Evolutionary conservation across 2,329 filamentous ascomycete species (phyloP), one percentile per base, ranked within the genome.

Genomic region (Clarireedia homoeocarpa): DNA sequence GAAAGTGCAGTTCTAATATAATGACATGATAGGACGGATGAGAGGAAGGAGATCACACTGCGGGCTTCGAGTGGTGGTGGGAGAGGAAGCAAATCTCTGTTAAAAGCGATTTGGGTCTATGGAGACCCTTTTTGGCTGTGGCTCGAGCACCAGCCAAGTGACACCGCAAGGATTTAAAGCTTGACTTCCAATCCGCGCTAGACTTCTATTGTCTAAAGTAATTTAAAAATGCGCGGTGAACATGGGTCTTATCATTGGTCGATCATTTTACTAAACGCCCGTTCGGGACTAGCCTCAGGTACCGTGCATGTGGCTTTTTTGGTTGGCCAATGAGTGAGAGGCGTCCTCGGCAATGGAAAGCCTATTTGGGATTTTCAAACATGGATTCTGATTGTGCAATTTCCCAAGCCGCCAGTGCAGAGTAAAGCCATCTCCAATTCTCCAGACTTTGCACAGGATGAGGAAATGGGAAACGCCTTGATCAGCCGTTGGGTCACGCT

Each of bases 271-370:
- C 17, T 50, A 39, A 51, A 48, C 50, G 26, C 55, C 53, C 30
- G 39, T 58, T 58, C 10, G 5, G 49, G 47, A 52, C 50, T 61
- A 62, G 60, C 55, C 49, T 59, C 58, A 62, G 59, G 60, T 48
- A 62, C 60, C 49, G 10, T 23, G 23, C 23, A 49, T 49, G 9
- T 24, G 36, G 34, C 34, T 30, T 23, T 23, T 34, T 27, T n/a
- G 14, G 6, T 23, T 17, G n/a, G 24, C 52, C 52, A 54, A 54
- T 54, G 9, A 42, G 15, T 23, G 40, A 12, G 9, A 3, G 10
- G 12, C 7, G 6, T 4, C 17, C 2, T 45, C 20, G 26, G 26
- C 39, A 42, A 14, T n/a, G 36, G 24, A 53, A 54, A 24, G 34
- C 24, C 45, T 42, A 34, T 50, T 55, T 39, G 30, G 38, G 20